Base-by-base conservation (phyloP, 805 yeast genomes). In the Ogataea siamensis region DNA sequence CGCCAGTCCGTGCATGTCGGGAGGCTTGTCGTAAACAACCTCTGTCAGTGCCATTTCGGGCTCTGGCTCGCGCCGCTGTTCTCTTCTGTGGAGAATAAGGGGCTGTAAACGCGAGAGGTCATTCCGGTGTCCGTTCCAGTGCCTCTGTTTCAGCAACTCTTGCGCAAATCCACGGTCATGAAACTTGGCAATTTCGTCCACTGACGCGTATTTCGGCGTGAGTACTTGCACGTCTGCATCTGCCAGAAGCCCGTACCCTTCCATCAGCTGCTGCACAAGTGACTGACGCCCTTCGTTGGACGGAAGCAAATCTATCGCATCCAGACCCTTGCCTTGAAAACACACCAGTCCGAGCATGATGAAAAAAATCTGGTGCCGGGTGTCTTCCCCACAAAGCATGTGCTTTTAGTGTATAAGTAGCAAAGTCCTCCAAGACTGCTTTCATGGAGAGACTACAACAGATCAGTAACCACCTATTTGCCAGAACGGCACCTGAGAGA, bases 281-380 rank as follows among this genome's bases (percentile, higher is more conserved):
- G 71, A 58, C 18, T 74, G 72, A n/a, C 84, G 56, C 3, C 70
- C 74, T 14, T 54, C 54, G 51, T 79, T 79, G 0, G 83, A 62
- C 1, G 84, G 84, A 2, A 78, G 58, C 20, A 58, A 43, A 42
- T 76, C 80, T 7, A 49, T 19, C 1, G 54, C 36, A 7, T 43
- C 15, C 7, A 54, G 37, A 16, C 51, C 48, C 3, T 20, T 13
- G 8, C 30, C 25, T 1, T 14, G 21, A 12, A 43, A 39, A 12
- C 24, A 23, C 8, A 47, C 34, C 17, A 52, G 30, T 4, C 56
- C 47, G 19, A 51, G 10, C 46, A 41, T 33, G 45, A 29, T 29
- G 16, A 37, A 32, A 31, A 24, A 24, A 14, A 16, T 20, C 13
- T 10, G 40, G 40, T 37, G 40, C 27, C n/a, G 26, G 40, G 40